Conservation (phyloP, 2,329 filamentous ascomycete genomes). For the Sphaerulina musiva region DNA sequence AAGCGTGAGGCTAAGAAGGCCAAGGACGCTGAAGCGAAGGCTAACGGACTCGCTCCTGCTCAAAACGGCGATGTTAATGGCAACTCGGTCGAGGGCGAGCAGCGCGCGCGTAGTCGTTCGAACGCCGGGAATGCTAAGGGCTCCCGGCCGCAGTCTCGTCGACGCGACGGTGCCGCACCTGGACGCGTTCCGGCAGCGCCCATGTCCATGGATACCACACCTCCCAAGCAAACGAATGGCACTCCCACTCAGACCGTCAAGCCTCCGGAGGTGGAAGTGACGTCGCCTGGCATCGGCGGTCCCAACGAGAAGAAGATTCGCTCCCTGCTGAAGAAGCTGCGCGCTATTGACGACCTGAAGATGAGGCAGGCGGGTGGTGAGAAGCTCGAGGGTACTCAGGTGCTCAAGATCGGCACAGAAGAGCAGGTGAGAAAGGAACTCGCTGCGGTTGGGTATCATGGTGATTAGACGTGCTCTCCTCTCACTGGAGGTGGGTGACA, state of each 20-base stretch:
- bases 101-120: conserved; percentile 31
- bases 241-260: conserved; percentile 12
- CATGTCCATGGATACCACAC: conserved; percentile 29
- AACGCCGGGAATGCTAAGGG: conserved; percentile 21
- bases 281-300: conserved; percentile 51
- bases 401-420: conserved; percentile 97
- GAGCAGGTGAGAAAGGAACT: conserved; percentile 76
- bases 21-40: conserved; percentile 67
- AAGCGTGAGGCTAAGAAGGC: conserved; percentile 90
- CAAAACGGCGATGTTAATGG: conserved; percentile 38
- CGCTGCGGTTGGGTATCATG: conserved; percentile 25
- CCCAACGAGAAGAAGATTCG: conserved; percentile 93
- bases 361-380: conserved; percentile 92
- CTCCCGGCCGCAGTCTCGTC: conserved; percentile 25
- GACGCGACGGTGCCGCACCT: conserved; percentile 22
- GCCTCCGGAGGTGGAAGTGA: conserved; percentile 48
- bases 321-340: conserved; percentile 90
- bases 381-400: conserved; percentile 95
- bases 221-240: conserved; percentile 14
- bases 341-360: conserved; percentile 95
- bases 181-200: conserved; percentile 31
- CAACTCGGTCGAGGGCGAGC: conserved; percentile 22
- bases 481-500: no score
- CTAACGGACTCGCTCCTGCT: conserved; percentile 41
- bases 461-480: conserved; percentile 12